Percentiles rank a stretch among this genome's conserved stretches.
phyloP scores from a whole-genome alignment of 1,284 basidiomycete genomes.

The Rhodotorula sp. region DNA sequence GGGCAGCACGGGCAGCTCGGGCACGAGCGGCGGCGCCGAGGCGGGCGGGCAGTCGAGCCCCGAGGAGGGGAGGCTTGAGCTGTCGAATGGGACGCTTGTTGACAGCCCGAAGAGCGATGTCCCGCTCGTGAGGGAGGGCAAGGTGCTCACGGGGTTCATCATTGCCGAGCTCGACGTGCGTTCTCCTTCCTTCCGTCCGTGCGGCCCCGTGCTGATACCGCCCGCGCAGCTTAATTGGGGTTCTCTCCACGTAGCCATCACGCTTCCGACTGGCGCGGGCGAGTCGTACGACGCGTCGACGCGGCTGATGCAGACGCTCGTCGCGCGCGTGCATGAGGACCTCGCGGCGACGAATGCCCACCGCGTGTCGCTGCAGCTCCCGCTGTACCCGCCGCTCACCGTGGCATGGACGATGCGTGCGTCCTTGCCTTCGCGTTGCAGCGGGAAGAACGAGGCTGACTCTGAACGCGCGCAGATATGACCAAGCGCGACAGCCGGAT shows the following conservation, averaged over 20 bases:
- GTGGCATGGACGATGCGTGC: constrained; percentile 34
- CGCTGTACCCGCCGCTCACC: constrained; percentile 14
- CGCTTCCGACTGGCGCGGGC: constrained; percentile 34
- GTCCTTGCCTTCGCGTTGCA: neutral
- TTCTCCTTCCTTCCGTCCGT: neutral
- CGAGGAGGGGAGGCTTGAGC: neutral
- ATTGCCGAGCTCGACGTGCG: constrained; percentile 35
- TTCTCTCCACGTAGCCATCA: constrained; percentile 20
- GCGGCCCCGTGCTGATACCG: neutral
- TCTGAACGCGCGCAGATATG: constrained; percentile 14
- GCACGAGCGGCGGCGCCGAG: neutral
- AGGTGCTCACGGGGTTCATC: constrained; percentile 28
- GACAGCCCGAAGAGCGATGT: neutral
- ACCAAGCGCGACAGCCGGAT: constrained; percentile 37
- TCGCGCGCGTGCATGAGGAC: constrained; percentile 25
- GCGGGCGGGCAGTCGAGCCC: neutral
- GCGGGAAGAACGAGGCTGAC: neutral
- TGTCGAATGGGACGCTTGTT: neutral
- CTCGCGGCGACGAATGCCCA: constrained; percentile 11
- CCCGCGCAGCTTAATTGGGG: constrained; percentile 18
- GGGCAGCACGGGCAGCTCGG: neutral
- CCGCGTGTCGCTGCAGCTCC: neutral
- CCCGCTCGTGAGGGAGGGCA: constrained; percentile 17
- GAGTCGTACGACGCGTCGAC: constrained; percentile 35
- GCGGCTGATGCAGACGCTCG: constrained; percentile 29